Conservation (phyloP, 2,329 filamentous ascomycete species). For the Xylaria sp. region DNA sequence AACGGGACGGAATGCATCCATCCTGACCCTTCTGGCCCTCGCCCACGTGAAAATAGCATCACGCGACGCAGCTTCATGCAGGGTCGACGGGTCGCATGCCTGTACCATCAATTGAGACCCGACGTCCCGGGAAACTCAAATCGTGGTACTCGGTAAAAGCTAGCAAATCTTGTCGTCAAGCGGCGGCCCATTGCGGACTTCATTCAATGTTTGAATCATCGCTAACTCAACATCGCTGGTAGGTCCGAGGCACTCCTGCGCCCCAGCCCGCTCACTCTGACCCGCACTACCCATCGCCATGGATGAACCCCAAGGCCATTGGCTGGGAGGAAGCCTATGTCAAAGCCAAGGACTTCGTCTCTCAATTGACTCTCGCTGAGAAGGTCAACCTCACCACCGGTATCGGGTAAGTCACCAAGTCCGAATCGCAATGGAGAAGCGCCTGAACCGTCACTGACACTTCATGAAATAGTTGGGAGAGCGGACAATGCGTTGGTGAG, state of each 20-base stretch:
- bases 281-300: slow-evolving; percentile 72
- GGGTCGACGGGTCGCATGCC: neutral
- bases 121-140: neutral
- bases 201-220: neutral
- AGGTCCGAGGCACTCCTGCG: slow-evolving; percentile 9
- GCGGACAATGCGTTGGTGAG: slow-evolving; percentile 74
- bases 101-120: neutral
- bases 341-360: slow-evolving; percentile 73
- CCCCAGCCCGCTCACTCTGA: slow-evolving; percentile 26
- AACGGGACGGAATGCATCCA: neutral
- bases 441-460: neutral
- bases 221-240: slow-evolving; percentile 10
- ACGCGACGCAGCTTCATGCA: neutral
- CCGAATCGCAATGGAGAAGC: neutral
- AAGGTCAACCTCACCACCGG: slow-evolving; percentile 96
- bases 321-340: slow-evolving; percentile 72
- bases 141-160: neutral
- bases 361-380: slow-evolving; percentile 74
- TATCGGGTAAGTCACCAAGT: slow-evolving; percentile 60
- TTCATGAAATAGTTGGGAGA: slow-evolving; percentile 50
- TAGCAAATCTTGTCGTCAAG: neutral
- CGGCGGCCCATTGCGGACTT: neutral
- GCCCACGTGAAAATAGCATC: neutral
- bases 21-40: too few relatives aligned
- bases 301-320: slow-evolving; percentile 67